Percentiles rank a stretch among this genome's conserved stretches.
phyloP scores from a whole-genome alignment of 495 filamentous ascomycete species.

The Aspergillus panamensis region DNA sequence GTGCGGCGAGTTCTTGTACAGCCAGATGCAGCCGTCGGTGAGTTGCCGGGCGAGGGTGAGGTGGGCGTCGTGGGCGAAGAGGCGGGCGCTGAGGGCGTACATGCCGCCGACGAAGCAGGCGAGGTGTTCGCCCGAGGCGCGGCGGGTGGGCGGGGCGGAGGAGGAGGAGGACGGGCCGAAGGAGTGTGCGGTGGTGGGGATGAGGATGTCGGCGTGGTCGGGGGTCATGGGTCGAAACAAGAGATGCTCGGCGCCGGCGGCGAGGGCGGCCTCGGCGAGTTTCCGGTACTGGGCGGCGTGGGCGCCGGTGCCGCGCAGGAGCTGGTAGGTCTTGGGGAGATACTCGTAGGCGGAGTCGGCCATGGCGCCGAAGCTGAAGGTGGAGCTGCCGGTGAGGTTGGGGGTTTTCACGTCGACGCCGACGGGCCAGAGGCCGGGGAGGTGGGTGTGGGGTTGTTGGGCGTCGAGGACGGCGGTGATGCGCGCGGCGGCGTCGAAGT shows the following conservation, averaged over 20 bases:
- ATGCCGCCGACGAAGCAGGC: constrained; percentile 86
- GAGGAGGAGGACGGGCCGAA: constrained; percentile 1
- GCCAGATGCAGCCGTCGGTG: constrained; percentile 81
- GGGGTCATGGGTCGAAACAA: constrained; percentile 47
- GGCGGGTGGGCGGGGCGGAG: constrained; percentile 16
- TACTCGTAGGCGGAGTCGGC: constrained; percentile 36
- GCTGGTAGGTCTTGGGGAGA: constrained; percentile 33
- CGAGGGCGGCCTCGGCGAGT: constrained; percentile 38
- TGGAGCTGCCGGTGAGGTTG: constrained; percentile 16
- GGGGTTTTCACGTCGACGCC: constrained; percentile 22
- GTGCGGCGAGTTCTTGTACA: constrained; percentile 48
- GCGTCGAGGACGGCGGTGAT: constrained; percentile 73
- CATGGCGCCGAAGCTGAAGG: constrained; percentile 30
- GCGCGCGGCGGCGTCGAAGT: constrained; percentile 82
- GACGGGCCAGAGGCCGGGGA: constrained; percentile 36
- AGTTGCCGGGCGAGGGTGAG: constrained; percentile 67
- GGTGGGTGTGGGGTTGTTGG: constrained; percentile 58
- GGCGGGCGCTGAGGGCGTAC: constrained; percentile 71
- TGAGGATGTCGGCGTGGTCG: constrained; percentile 36
- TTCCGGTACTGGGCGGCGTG: constrained; percentile 35
- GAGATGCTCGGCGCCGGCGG: constrained; percentile 31
- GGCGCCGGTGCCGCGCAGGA: constrained; percentile 32
- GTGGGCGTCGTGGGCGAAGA: constrained; percentile 64
- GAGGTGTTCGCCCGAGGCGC: constrained; percentile 50
- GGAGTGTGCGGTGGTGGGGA: constrained; percentile 31